Conservation (phyloP, 306 rosid species). For the Corylus heterophylla region DNA sequence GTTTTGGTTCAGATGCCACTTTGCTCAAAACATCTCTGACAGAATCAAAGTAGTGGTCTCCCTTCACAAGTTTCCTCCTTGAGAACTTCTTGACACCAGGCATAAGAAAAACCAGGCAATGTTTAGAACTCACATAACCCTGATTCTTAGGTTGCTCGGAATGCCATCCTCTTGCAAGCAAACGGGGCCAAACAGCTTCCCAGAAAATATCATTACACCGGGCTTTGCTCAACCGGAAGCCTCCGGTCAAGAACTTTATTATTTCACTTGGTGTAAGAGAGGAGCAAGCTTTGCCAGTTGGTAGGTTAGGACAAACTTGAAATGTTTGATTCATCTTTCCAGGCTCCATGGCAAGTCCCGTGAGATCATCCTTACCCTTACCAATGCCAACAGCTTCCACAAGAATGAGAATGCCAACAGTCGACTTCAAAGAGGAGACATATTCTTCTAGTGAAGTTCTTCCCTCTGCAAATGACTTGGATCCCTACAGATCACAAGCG, state of each 20-base stretch:
- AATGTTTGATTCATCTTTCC: conserved; percentile 40
- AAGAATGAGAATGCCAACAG: conserved; percentile 55
- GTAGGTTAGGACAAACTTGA: conserved; percentile 37
- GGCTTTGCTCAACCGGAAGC: conserved; percentile 66
- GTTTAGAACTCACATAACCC: conserved; percentile 47
- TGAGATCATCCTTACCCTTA: conserved; percentile 72
- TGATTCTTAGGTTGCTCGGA: conserved; percentile 69
- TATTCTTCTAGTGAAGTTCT: conserved; percentile 64
- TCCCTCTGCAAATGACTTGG: conserved; percentile 61
- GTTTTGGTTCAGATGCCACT: conserved; percentile 73
- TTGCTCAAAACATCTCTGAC: conserved; percentile 74
- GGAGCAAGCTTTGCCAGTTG: conserved; percentile 55
- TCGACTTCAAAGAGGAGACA: conserved; percentile 58
- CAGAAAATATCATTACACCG: conserved; percentile 72
- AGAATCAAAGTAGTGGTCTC: conserved; percentile 74
- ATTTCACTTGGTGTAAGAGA: conserved; percentile 63
- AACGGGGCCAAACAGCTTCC: conserved; percentile 96
- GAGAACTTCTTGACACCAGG: conserved; percentile 79
- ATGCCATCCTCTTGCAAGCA: conserved; percentile 82
- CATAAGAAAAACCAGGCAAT: conserved; percentile 60
- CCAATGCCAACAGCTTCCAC: conserved; percentile 76
- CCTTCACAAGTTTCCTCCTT: conserved; percentile 65
- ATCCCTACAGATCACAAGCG: conserved; percentile 45
- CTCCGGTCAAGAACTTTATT: conserved; percentile 62
- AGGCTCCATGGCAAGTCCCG: conserved; percentile 51